These are phyloP conservation scores for Eudorina sp. DNA, from an alignment of 139 green algal species.

Conservation along the genomic window DNA sequence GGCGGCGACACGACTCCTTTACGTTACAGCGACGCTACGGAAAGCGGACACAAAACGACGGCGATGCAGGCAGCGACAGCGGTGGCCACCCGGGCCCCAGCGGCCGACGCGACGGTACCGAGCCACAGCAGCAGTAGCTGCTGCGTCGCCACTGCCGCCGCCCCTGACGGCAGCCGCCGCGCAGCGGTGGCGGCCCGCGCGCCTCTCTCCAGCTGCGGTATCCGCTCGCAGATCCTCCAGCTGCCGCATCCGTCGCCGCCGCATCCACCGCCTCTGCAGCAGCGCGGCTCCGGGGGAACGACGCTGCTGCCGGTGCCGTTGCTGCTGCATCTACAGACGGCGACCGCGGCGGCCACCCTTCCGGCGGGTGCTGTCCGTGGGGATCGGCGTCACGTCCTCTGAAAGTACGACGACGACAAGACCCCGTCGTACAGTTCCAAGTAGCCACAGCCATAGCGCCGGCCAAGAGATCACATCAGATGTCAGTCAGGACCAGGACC, in stretches of 20 bases:
- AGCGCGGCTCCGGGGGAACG: neutral
- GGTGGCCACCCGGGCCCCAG: neutral
- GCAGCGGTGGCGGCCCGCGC: no score
- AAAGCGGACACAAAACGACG: neutral
- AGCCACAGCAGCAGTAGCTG: neutral
- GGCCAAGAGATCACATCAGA: no score
- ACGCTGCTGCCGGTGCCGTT: neutral
- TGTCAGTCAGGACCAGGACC: no score
- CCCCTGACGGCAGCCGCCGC: neutral
- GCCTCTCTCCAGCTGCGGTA: no score
- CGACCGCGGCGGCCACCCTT: conserved; percentile 98
- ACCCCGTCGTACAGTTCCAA: no score
- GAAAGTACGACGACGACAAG: conserved; percentile 1
- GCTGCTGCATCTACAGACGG: conserved; percentile 80
- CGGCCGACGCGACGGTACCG: neutral
- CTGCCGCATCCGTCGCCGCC: no score
- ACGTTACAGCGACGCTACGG: conserved; percentile 25
- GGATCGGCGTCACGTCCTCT: conserved; percentile 99
- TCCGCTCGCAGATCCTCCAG: no score
- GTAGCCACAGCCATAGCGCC: no score
- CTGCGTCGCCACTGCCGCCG: neutral
- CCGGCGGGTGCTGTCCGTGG: conserved; percentile 95
- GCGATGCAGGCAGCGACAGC: neutral
- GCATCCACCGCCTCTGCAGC: neutral
- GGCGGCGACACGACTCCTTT: neutral